Base-by-base conservation (phyloP, 345 rosid genomes). In the Heritiera fomes region DNA sequence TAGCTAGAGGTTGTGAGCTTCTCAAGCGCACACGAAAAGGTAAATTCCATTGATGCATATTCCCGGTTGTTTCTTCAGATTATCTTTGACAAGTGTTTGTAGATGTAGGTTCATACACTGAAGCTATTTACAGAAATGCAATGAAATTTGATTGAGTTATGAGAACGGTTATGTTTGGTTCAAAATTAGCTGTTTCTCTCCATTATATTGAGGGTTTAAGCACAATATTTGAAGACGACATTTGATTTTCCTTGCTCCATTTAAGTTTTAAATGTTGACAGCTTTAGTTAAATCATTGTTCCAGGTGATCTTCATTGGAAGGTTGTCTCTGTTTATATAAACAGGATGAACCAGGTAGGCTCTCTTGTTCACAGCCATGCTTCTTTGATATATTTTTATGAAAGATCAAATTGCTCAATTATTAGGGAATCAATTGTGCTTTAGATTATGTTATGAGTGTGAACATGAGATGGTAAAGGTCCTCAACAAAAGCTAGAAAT, bases 261-360 rank as follows among this genome's bases (percentile, higher is more conserved):
- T 17, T 66, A 43, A 67, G 72, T 23, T 67, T 45, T 32, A 67
- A n/a, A 67, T 67, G 30, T 4, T 9, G 50, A 67, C 30, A 15
- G 56, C 52, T 28, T 41, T 75, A 55, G 76, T 75, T 0, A 43
- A 50, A 41, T 28, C 17, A 45, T 68, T 46, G 55, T 78, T 83
- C 82, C 91, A 93, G 99, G 99, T 75, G 98, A 93, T 84, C 94
- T 95, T 10, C 99, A 94, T 79, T 92, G 94, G 99, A 97, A 97
- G 75, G 75, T 91, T 53, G 98, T 97, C 10, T 95, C 97, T 55
- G 97, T 95, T 76, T 95, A 93, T 78, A 86, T 93, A 78, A 93
- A 93, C 89, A 86, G 82, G 79, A 70, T 73, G 87, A 92, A 91
- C 79, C 97, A 93, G 94, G 99, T 94, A 82, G 60, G 20, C 11